Conservation (phyloP, 371 early-diverging fungal genomes). For the Apophysomyces elegans region DNA sequence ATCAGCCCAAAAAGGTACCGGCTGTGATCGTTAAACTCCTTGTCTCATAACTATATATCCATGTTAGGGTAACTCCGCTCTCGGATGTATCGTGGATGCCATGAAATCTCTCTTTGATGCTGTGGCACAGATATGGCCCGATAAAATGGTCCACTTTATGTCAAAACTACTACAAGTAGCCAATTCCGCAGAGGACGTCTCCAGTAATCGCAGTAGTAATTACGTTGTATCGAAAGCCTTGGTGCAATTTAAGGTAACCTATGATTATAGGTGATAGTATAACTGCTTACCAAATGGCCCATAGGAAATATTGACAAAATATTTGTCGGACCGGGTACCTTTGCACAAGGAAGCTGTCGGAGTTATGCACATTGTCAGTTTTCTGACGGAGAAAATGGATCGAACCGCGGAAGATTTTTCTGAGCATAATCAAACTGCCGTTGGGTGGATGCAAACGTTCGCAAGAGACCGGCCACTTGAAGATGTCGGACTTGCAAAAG, state of each 20-base stretch:
- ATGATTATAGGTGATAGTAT: neutral
- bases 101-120: constrained; percentile 26
- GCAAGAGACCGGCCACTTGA: constrained; percentile 45
- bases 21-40: constrained; percentile 11
- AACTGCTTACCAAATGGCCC: neutral
- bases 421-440: constrained; percentile 17
- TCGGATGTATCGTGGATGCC: constrained; percentile 20
- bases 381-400: constrained; percentile 31
- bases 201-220: constrained; percentile 1
- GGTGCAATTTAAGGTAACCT: constrained; percentile 20
- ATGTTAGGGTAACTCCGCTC: constrained; percentile 21
- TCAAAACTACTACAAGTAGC: constrained; percentile 3
- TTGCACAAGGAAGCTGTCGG: constrained; percentile 49
- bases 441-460: constrained; percentile 40
- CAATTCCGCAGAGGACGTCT: neutral
- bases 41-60: neutral
- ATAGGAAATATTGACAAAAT: constrained; percentile 35
- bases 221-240: constrained; percentile 10
- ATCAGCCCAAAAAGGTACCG: constrained; percentile 32
- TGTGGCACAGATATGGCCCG: constrained; percentile 34
- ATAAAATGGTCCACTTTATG: constrained; percentile 19
- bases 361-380: constrained; percentile 35
- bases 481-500: constrained; percentile 36
- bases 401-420: constrained; percentile 16
- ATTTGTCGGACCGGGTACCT: constrained; percentile 36